Conservation (phyloP, 352 stramenopile species). For the Thraustochytrium striatum region DNA sequence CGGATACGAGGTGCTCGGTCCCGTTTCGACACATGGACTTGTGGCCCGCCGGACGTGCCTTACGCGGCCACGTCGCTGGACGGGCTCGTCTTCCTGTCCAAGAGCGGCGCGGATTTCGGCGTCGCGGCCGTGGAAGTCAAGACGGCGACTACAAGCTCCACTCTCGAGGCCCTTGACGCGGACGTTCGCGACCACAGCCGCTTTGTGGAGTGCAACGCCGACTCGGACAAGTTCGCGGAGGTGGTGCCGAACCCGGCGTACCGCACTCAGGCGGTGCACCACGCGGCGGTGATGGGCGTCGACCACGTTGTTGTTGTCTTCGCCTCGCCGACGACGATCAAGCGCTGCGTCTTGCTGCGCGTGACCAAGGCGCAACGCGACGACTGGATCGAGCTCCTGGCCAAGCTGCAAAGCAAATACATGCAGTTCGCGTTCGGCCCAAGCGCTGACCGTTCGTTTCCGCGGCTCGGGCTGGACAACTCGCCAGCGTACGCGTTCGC, state of each 20-base stretch:
- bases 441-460: neutral
- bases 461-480: neutral
- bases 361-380: neutral
- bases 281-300: neutral
- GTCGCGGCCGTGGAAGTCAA: neutral
- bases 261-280: neutral
- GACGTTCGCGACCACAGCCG: neutral
- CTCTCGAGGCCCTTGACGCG: neutral
- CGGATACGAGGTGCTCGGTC: no score
- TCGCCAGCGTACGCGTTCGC: neutral
- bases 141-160: neutral
- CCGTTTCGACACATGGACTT: no score
- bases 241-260: neutral
- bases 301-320: neutral
- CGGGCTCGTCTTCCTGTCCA: no score
- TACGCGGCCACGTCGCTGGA: no score
- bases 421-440: neutral
- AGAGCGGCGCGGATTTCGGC: neutral
- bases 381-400: neutral
- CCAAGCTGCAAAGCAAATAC: neutral
- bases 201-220: neutral
- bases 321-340: neutral
- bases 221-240: neutral
- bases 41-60: no score
- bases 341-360: neutral